Conservation (phyloP, 257 asterid genomes). For the Anisodus tanguticus region DNA sequence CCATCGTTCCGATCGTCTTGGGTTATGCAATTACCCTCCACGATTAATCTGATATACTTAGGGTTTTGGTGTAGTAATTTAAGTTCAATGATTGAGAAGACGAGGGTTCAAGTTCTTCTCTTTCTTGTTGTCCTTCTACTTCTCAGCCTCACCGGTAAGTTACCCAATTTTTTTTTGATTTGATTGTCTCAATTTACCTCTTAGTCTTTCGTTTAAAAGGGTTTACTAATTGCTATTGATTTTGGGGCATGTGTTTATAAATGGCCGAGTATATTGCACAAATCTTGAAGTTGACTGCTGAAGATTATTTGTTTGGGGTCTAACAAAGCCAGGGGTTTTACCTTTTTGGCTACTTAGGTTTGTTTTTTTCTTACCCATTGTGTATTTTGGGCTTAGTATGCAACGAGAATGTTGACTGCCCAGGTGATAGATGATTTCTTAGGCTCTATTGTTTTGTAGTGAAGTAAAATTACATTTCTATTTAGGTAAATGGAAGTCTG, state of each 20-base stretch:
- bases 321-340: background rate
- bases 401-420: background rate
- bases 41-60: background rate
- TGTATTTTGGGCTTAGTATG: background rate
- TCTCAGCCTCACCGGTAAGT: constrained; percentile 78
- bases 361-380: background rate
- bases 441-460: background rate
- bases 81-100: constrained; percentile 55
- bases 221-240: background rate
- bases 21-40: background rate
- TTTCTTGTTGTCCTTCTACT: constrained; percentile 58
- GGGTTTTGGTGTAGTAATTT: constrained; percentile 1
- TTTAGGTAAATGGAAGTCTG: background rate
- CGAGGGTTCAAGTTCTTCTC: constrained; percentile 67
- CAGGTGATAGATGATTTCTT: background rate
- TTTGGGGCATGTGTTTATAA: background rate
- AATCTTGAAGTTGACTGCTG: background rate
- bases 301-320: background rate
- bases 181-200: background rate
- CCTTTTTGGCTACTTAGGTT: background rate
- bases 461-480: background rate
- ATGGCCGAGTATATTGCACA: background rate
- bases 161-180: background rate
- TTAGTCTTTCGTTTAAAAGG: background rate
- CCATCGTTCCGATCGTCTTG: background rate